These are phyloP conservation scores for Rhytidiadelphus loreus DNA, from an alignment of 225 moss, liverwort and hornwort genomes.

Conservation along the genomic window DNA sequence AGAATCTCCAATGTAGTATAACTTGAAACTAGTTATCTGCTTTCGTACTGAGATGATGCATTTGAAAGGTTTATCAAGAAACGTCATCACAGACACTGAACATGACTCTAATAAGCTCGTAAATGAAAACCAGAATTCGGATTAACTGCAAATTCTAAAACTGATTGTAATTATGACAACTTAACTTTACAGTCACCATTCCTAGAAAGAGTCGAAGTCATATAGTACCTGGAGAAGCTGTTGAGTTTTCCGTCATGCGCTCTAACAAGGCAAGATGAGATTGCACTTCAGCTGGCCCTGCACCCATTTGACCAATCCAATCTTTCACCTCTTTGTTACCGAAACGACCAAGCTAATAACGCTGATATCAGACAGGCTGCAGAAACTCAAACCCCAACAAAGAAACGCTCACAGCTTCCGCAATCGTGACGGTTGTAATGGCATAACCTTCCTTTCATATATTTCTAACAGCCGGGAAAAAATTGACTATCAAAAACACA, in stretches of 20 bases:
- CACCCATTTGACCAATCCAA: neutral
- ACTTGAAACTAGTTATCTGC: neutral
- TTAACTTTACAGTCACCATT: neutral
- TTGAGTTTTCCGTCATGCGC: constrained; percentile 17
- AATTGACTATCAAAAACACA: neutral
- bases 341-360: neutral
- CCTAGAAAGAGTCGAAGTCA: neutral
- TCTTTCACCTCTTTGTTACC: neutral
- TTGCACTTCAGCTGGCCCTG: constrained; percentile 1
- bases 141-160: neutral
- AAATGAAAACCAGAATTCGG: neutral
- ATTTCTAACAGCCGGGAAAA: too few relatives aligned
- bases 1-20: neutral
- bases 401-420: neutral
- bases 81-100: neutral
- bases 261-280: constrained; percentile 21
- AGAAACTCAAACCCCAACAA: neutral
- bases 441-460: neutral
- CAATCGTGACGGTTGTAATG: neutral
- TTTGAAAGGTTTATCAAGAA: neutral
- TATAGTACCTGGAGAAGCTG: neutral
- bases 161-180: neutral
- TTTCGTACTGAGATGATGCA: neutral
- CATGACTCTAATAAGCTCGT: neutral
- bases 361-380: neutral